Base-by-base conservation (phyloP, 768 basidiomycete genomes). In the Mycena vulgaris region DNA sequence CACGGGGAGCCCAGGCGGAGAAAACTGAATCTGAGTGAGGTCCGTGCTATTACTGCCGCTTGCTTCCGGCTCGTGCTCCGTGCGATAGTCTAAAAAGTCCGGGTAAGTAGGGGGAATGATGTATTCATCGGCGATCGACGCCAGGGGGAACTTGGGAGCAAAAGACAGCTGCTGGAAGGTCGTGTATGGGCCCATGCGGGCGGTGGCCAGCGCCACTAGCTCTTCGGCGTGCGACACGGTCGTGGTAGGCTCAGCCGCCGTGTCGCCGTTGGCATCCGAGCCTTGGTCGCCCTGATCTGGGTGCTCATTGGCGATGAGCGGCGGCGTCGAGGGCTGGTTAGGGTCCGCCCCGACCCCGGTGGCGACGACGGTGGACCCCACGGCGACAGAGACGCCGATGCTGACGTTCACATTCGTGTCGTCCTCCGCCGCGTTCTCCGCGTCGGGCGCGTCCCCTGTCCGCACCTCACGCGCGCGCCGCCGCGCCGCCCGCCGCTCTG, bases 151-250 rank as follows among this genome's bases (percentile, higher is more conserved):
- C 58, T 88, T 91, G 13, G 95, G 95, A 4, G 96, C 89, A 75
- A 95, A 96, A 10, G 85, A 87, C 19, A 97, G 83, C 81, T 97
- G 95, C 77, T 96, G 96, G 83, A 97, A 97, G 9, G 95, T 96
- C 23, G 93, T 95, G 78, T 96, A 97, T 33, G 95, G 90, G 23
- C 94, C 93, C 80, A 91, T 89, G 64, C 92, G 90, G 10, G 92
- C 86, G 3, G 90, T 89, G 40, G 92, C 89, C 10, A 93, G 82
- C 16, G 91, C 84, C 3, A 91, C 79, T 23, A 93, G 79, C 76
- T 95, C 94, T 67, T 95, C 94, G 1, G 88, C 80, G 19, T 88
- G 86, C 4, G 86, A 79, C 23, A 84, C 76, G 21, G 84, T 78
- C 1, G 78, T 78, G 23, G 79, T 69, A 19, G 80, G 71, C 30